A percentile compares a stretch with the other conserved stretches of the same genome.
Conservation (phyloP, 2,329 filamentous ascomycete genomes). For the Pseudogymnoascus verrucosus region DNA sequence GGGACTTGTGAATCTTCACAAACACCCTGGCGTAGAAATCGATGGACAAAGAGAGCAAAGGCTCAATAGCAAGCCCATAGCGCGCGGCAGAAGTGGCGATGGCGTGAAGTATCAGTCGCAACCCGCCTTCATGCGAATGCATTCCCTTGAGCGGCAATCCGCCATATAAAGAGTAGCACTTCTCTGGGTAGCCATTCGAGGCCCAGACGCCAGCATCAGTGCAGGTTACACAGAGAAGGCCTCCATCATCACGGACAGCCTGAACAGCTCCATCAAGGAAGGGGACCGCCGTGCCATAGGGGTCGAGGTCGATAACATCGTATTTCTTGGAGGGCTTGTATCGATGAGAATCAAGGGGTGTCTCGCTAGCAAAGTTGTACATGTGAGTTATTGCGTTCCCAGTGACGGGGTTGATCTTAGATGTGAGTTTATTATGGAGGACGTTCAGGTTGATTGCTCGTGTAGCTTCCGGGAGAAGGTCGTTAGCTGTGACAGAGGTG, state of each 20-base stretch:
- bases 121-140: conserved; percentile 80
- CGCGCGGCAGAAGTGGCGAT: conserved; percentile 73
- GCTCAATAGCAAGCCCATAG: conserved; percentile 84
- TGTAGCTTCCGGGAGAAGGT: conserved; percentile 70
- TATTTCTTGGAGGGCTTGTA: conserved; percentile 52
- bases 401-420: conserved; percentile 63
- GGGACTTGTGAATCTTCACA: conserved; percentile 70
- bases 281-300: conserved; percentile 85
- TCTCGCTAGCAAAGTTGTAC: conserved; percentile 60
- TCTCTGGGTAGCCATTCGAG: conserved; percentile 88
- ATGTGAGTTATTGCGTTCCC: conserved; percentile 87
- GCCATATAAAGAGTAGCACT: conserved; percentile 88
- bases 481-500: conserved; percentile 80
- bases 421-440: conserved; percentile 66
- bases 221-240: conserved; percentile 88
- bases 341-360: conserved; percentile 32
- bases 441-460: conserved; percentile 79
- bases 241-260: conserved; percentile 73
- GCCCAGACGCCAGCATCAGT: conserved; percentile 95
- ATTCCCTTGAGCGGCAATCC: conserved; percentile 78
- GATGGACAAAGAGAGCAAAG: conserved; percentile 84
- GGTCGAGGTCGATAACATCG: conserved; percentile 93
- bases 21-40: conserved; percentile 94
- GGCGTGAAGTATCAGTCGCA: conserved; percentile 77
- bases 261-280: conserved; percentile 91